Evolutionary conservation across 306 rosid genomes (phyloP), one percentile per base, ranked within the genome.

Genomic region (Pterocarpus macrocarpus): DNA sequence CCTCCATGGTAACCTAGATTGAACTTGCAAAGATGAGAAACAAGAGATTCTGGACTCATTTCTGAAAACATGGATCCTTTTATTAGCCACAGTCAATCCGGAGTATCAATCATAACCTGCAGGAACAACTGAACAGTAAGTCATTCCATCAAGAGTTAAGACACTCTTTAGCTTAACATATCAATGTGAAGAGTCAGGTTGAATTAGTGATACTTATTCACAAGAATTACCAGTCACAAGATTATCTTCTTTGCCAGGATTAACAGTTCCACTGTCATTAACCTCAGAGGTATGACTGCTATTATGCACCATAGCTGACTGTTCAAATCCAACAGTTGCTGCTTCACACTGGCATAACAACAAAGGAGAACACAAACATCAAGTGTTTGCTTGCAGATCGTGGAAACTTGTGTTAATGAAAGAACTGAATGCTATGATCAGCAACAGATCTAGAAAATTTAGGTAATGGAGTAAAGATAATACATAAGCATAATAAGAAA

Each of bases 271-370:
- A 44, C 76, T 82, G 82, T 67, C 88, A 70, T 83, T 81, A 47
- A 59, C 83, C 64, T 81, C 74, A 1, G 87, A 66, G 50, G 73
- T 75, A 75, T 79, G 90, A 77, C 82, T 83, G 30, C 68, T 76
- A 64, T 30, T 86, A 64, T 81, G 90, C 73, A 70, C 82, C 86
- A 80, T 57, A 36, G 86, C 71, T 47, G 92, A 74, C 74, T 84
- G 87, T 76, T 80, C 91, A 84, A 83, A 80, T 69, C 87, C 86
- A 69, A 69, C 85, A 59, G 78, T 81, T 64, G 88, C 72, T 50
- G 90, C 85, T 75, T 87, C 90, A 76, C 92, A 58, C 94, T 89
- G 75, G 71, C 77, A 87, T 79, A 62, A 71, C 76, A 73, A 28
- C 61, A 43, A 22, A 57, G 50, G 15, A 34, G 52, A 63, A 80